Evolutionary conservation across 202 grass and related monocot species (phyloP).

Genomic region (Sporobolus alterniflorus): DNA sequence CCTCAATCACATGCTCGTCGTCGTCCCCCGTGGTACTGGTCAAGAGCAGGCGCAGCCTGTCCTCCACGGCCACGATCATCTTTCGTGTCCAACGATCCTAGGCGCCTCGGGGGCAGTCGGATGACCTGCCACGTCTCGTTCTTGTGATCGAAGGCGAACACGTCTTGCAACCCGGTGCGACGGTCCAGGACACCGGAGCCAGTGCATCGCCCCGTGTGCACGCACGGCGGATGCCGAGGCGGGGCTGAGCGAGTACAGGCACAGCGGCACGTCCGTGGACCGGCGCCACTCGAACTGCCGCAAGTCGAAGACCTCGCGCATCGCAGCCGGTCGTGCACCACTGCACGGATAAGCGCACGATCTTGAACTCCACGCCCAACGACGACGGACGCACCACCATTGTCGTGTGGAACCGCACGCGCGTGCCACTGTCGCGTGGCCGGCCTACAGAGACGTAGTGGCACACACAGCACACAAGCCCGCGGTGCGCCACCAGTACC

Average conservation of each 20-base stretch:
- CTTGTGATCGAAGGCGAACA: constrained; percentile 41
- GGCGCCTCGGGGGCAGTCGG: constrained; percentile 23
- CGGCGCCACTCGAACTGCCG: constrained; percentile 33
- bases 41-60: constrained; percentile 38
- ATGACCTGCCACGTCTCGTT: constrained; percentile 35
- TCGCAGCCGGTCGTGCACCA: background rate
- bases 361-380: constrained; percentile 22
- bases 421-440: constrained; percentile 38
- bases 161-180: background rate
- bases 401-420: constrained; percentile 11
- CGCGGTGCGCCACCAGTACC: constrained; percentile 12
- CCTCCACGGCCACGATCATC: constrained; percentile 33
- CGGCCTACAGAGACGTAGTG: constrained; percentile 40
- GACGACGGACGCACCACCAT: constrained; percentile 2
- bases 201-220: constrained; percentile 36
- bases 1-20: background rate
- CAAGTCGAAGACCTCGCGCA: constrained; percentile 60
- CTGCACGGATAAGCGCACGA: constrained; percentile 28
- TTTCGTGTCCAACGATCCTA: background rate
- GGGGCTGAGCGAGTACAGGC: background rate
- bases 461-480: constrained; percentile 40
- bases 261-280: constrained; percentile 23
- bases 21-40: background rate
- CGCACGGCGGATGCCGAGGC: background rate
- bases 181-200: constrained; percentile 44